Evolutionary conservation across 306 rosid genomes (phyloP).

Genomic region (cucumber (Cucumis sativus)): DNA sequence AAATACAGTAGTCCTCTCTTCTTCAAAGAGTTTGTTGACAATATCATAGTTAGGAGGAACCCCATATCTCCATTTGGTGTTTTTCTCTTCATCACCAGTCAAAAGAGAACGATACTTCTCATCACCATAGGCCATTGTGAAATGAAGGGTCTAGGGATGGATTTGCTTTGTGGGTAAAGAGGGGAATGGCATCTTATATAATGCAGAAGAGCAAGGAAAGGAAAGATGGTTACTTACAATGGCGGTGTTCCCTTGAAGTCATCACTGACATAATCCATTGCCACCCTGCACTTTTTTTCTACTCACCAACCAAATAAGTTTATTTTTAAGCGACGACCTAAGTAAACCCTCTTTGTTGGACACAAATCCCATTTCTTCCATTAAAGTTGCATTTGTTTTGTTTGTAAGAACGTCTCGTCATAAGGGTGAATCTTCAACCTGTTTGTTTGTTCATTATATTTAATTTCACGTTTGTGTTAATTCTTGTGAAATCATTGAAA

Average conservation of each 20-base stretch:
- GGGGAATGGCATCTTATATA: not conserved
- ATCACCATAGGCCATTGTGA: constrained; percentile 7
- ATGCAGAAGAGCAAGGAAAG: not conserved
- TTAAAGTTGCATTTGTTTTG: no score
- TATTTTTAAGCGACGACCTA: no score
- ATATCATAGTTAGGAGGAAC: constrained; percentile 33
- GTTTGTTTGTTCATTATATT: no score
- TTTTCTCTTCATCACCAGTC: constrained; percentile 34
- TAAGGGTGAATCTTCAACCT: no score
- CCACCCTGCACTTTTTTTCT: not conserved
- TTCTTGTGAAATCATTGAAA: no score
- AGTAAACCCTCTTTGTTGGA: no score
- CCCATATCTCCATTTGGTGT: constrained; percentile 44
- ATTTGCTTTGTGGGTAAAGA: not conserved
- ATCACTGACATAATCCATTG: not conserved
- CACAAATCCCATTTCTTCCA: no score
- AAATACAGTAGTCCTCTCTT: constrained; percentile 38
- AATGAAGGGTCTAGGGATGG: not conserved
- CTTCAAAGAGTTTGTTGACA: constrained; percentile 50
- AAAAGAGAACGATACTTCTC: constrained; percentile 34
- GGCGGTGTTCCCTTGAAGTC: not conserved
- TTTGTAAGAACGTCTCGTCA: no score
- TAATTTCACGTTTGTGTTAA: no score
- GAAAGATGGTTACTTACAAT: not conserved
- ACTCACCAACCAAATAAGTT: no score